These are phyloP conservation scores for Eucalyptus viminalis DNA, from an alignment of 345 rosid species.

Conservation along the genomic window DNA sequence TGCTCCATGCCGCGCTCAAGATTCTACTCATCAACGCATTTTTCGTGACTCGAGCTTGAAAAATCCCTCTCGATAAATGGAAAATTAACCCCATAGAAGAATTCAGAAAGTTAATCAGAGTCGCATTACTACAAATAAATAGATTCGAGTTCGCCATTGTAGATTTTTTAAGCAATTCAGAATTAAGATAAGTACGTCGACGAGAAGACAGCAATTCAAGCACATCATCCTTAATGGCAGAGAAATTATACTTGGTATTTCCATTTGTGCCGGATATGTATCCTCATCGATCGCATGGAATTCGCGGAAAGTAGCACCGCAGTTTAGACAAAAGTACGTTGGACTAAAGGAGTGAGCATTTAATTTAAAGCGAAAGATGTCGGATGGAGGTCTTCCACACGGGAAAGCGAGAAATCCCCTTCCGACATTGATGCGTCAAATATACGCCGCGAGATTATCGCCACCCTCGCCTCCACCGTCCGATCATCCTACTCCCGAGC, in stretches of 20 bases:
- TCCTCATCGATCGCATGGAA: neutral
- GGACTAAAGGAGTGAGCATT: neutral
- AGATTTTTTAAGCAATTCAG: neutral
- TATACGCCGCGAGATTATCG: neutral
- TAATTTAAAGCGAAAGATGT: neutral
- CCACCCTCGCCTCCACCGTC: neutral
- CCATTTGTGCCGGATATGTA: neutral
- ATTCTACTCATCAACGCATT: neutral
- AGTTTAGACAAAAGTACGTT: neutral
- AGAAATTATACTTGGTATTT: neutral
- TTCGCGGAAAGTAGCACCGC: neutral
- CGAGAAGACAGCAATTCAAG: neutral
- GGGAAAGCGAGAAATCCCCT: neutral
- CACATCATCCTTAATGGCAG: neutral
- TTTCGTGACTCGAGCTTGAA: neutral
- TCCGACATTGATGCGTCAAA: neutral
- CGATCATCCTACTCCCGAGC: neutral
- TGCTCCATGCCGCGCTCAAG: neutral
- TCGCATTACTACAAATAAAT: neutral
- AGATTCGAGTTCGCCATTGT: neutral
- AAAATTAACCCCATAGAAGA: neutral
- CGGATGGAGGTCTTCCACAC: neutral
- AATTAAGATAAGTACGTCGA: neutral
- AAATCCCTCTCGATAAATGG: neutral
- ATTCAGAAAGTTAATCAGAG: neutral